phyloP scores from a whole-genome alignment of 441 rosid genomes.

The Biscutella laevigata region DNA sequence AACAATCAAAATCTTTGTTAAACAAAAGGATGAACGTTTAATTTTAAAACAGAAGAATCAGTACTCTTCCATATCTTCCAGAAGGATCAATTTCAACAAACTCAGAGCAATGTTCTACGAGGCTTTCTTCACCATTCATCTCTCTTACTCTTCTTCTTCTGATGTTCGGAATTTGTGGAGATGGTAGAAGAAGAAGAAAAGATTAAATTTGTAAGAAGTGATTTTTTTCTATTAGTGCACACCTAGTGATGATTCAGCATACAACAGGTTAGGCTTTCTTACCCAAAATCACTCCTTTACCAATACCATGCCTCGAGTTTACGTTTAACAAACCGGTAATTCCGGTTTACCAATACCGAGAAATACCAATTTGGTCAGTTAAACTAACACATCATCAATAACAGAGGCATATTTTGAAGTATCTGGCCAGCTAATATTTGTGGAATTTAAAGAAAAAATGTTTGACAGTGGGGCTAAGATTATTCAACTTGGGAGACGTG shows the following conservation, averaged over 20 bases:
- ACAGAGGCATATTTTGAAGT: too few relatives aligned
- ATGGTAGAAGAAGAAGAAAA: conserved; percentile 17
- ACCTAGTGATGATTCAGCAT: conserved; percentile 18
- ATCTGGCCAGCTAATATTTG: background rate
- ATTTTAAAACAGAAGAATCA: conserved; percentile 4
- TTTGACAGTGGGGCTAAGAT: background rate
- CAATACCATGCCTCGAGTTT: conserved; percentile 19
- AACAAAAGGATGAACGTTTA: background rate
- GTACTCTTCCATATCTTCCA: conserved; percentile 75
- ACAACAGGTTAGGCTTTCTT: conserved; percentile 30
- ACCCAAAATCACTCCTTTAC: conserved; percentile 24
- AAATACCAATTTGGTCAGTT: background rate
- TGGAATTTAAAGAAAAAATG: background rate
- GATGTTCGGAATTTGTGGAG: conserved; percentile 22
- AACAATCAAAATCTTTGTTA: background rate
- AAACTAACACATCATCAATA: too few relatives aligned
- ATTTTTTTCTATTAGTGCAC: conserved; percentile 6
- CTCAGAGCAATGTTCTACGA: conserved; percentile 26
- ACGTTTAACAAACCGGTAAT: background rate
- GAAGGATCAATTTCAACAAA: conserved; percentile 65
- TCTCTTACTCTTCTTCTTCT: background rate
- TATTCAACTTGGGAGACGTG: conserved; percentile 1
- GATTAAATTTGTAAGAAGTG: conserved; percentile 1
- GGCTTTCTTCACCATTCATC: conserved; percentile 26
- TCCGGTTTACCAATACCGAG: background rate